These are phyloP conservation scores for Penicillium expansum DNA, from an alignment of 2,329 filamentous ascomycete genomes.

Conservation along the genomic window DNA sequence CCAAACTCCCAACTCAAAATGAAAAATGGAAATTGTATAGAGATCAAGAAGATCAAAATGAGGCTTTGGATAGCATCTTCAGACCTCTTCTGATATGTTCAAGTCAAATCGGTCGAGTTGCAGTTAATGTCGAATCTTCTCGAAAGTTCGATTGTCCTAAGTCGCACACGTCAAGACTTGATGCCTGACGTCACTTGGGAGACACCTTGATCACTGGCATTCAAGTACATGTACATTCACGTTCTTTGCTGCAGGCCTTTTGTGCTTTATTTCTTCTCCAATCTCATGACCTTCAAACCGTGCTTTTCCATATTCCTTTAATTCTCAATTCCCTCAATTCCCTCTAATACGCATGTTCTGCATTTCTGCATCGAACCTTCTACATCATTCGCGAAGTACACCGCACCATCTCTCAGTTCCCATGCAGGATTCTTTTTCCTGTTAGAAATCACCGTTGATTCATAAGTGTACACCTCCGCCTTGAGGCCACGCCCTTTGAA, in stretches of 20 bases:
- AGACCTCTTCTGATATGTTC: neutral
- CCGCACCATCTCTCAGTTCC: conserved; percentile 5
- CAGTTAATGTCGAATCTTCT: conserved; percentile 32
- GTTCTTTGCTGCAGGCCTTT: neutral
- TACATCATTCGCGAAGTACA: conserved; percentile 34
- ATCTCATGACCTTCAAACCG: neutral
- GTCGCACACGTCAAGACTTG: conserved; percentile 25
- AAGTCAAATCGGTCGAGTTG: neutral
- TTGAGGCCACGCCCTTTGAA: neutral
- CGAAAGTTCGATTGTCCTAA: conserved; percentile 36
- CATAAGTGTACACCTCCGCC: conserved; percentile 4
- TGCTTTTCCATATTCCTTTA: neutral
- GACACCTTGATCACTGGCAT: conserved; percentile 5
- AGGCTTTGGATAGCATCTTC: no score
- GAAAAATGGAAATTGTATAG: neutral
- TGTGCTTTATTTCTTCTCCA: conserved; percentile 2
- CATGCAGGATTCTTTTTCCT: conserved; percentile 3
- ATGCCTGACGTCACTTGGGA: conserved; percentile 28
- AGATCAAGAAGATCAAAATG: no score
- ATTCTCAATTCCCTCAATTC: neutral
- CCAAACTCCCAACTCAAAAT: neutral
- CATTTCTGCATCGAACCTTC: conserved; percentile 29
- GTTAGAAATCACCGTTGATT: conserved; percentile 1
- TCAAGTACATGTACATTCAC: conserved; percentile 5
- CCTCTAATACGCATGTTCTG: neutral